Evolutionary conservation across 2,329 filamentous ascomycete genomes (phyloP).

Genomic region (Neurospora crassa): DNA sequence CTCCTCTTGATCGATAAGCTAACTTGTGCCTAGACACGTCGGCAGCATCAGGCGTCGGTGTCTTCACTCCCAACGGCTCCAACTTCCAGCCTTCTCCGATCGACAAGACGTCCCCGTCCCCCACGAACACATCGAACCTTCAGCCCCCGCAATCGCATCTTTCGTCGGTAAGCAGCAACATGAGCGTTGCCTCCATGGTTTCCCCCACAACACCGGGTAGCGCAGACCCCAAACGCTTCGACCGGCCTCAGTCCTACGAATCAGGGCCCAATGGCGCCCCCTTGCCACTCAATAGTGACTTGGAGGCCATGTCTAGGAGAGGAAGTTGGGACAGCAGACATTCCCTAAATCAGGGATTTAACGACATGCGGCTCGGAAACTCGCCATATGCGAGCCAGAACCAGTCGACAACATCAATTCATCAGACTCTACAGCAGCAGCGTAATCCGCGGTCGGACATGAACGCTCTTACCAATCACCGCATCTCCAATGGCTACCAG

Average conservation of each 20-base stretch:
- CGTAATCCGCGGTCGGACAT: slow-evolving; percentile 45
- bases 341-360: slow-evolving; percentile 58
- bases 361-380: slow-evolving; percentile 57
- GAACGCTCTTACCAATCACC: slow-evolving; percentile 44
- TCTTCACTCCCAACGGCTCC: slow-evolving; percentile 30
- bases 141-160: slow-evolving; percentile 40
- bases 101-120: slow-evolving; percentile 52
- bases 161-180: slow-evolving; percentile 42
- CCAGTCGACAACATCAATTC: slow-evolving; percentile 65
- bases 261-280: slow-evolving; percentile 25
- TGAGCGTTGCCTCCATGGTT: slow-evolving; percentile 59
- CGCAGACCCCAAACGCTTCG: slow-evolving; percentile 33
- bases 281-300: slow-evolving; percentile 24
- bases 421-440: slow-evolving; percentile 60
- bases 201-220: slow-evolving; percentile 45
- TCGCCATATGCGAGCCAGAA: slow-evolving; percentile 72
- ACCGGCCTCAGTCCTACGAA: slow-evolving; percentile 32
- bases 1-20: slow-evolving; percentile 10
- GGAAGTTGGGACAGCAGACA: slow-evolving; percentile 69
- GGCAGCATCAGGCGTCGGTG: slow-evolving; percentile 33
- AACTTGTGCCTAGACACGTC: slow-evolving; percentile 31
- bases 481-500: slow-evolving; percentile 57
- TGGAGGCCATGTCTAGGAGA: slow-evolving; percentile 48
- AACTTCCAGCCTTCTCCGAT: slow-evolving; percentile 40
- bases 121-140: slow-evolving; percentile 39